A percentile compares a stretch with the other conserved stretches of the same genome.
phyloP scores from a whole-genome alignment of 208 protist genomes.

The Phytomonas sp. region DNA sequence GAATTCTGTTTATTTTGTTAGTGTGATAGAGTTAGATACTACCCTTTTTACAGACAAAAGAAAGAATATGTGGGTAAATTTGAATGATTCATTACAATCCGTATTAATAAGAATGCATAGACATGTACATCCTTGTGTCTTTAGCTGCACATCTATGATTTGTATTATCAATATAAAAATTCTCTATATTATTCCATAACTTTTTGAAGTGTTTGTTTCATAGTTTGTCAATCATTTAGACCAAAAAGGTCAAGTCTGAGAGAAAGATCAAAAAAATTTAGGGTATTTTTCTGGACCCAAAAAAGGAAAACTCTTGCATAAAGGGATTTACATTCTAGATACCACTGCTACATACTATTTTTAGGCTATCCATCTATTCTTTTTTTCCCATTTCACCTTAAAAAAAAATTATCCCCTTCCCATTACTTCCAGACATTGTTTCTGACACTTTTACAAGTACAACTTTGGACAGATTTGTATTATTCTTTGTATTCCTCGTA shows the following conservation, averaged over 20 bases:
- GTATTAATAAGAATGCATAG: neutral
- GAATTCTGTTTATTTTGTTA: neutral
- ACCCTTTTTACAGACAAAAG: neutral
- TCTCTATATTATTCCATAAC: constrained; percentile 1
- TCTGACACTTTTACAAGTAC: neutral
- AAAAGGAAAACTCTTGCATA: constrained; percentile 14
- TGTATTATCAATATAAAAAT: constrained; percentile 1
- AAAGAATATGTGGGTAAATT: neutral
- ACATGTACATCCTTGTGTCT: constrained; percentile 13
- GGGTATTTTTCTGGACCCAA: neutral
- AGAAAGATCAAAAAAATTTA: constrained; percentile 4
- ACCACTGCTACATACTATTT: neutral
- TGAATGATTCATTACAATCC: neutral
- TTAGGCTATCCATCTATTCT: neutral
- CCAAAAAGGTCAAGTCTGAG: neutral
- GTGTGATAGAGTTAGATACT: neutral
- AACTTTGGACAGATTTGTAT: neutral
- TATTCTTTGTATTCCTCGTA: neutral
- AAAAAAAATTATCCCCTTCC: neutral
- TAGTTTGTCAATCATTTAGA: constrained; percentile 12
- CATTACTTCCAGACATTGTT: neutral
- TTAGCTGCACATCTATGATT: constrained; percentile 3
- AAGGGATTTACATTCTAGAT: constrained; percentile 6
- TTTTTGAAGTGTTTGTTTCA: constrained; percentile 6
- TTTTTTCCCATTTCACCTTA: constrained; percentile 2